Evolutionary conservation across 345 rosid genomes (phyloP).

Genomic region (Aethionema arabicum): DNA sequence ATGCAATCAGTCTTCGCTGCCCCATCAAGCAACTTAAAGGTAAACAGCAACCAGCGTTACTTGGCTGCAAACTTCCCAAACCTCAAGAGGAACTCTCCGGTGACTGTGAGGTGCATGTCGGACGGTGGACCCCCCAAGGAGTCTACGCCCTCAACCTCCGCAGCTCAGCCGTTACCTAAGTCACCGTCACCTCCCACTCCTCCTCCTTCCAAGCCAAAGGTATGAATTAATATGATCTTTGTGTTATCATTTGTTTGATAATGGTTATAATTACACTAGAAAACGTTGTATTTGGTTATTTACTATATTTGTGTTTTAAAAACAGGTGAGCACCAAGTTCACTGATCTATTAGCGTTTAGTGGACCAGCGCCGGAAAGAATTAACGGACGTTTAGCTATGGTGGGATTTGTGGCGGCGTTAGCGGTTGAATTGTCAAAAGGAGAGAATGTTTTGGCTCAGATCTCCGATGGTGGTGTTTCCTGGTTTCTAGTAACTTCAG

Average conservation of each 20-base stretch:
- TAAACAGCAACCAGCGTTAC: slow-evolving; percentile 26
- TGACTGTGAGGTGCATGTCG: slow-evolving; percentile 46
- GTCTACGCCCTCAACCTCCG: slow-evolving; percentile 32
- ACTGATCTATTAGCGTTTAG: slow-evolving; percentile 67
- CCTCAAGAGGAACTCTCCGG: slow-evolving; percentile 29
- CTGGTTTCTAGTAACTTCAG: slow-evolving; percentile 58
- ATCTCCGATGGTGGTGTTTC: slow-evolving; percentile 57
- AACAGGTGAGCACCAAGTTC: slow-evolving; percentile 56
- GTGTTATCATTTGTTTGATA: not conserved
- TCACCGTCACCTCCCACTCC: slow-evolving; percentile 21
- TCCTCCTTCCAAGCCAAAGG: slow-evolving; percentile 37
- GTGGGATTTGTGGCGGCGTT: slow-evolving; percentile 72
- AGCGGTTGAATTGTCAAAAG: slow-evolving; percentile 61
- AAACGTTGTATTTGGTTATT: not conserved
- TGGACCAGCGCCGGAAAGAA: slow-evolving; percentile 90
- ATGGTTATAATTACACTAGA: too few species aligned
- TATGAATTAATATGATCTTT: not conserved
- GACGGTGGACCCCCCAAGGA: slow-evolving; percentile 32
- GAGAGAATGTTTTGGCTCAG: slow-evolving; percentile 65
- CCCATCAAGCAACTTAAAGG: slow-evolving; percentile 35
- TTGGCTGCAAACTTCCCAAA: slow-evolving; percentile 25
- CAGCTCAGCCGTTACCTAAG: slow-evolving; percentile 31
- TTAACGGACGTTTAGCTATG: slow-evolving; percentile 90
- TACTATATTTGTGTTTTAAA: not conserved
- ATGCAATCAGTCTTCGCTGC: slow-evolving; percentile 47